Percentiles rank a stretch among this genome's conserved stretches.
Conservation (phyloP, 2,329 filamentous ascomycete genomes). For the Hypoxylon sp. region DNA sequence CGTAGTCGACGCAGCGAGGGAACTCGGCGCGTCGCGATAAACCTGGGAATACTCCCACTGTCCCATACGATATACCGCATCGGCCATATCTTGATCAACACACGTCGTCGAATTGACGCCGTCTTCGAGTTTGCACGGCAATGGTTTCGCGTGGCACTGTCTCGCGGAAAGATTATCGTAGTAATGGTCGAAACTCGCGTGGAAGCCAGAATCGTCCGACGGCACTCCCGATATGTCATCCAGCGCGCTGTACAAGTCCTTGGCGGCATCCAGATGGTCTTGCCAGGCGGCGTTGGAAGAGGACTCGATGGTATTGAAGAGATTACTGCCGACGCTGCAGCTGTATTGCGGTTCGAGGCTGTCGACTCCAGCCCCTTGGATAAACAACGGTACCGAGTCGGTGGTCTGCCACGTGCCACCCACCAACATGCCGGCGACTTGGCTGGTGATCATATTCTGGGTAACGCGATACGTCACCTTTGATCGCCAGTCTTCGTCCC, state of each 20-base stretch:
- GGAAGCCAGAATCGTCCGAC: constrained; percentile 69
- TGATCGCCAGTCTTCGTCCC: constrained; percentile 55
- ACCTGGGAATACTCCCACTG: constrained; percentile 85
- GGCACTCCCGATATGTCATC: constrained; percentile 77
- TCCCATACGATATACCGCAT: constrained; percentile 79
- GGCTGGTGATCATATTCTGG: constrained; percentile 84
- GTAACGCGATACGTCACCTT: constrained; percentile 77
- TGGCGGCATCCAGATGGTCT: constrained; percentile 69
- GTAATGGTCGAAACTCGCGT: constrained; percentile 82
- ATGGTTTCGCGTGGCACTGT: constrained; percentile 78
- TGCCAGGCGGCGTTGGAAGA: constrained; percentile 66
- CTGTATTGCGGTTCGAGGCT: constrained; percentile 79
- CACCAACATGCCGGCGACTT: constrained; percentile 81
- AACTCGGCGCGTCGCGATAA: constrained; percentile 74
- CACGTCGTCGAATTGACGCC: constrained; percentile 65
- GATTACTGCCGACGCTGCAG: constrained; percentile 64
- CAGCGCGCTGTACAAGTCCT: constrained; percentile 67
- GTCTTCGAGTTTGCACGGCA: constrained; percentile 72
- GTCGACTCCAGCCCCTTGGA: constrained; percentile 71
- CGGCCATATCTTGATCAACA: constrained; percentile 70
- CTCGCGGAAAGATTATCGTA: constrained; percentile 85
- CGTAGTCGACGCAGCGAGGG: constrained; percentile 70
- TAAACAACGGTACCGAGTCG: constrained; percentile 58
- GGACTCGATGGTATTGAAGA: constrained; percentile 61
- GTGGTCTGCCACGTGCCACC: constrained; percentile 72